Percentiles rank a stretch among this genome's conserved stretches.
Evolutionary conservation across 2,329 filamentous ascomycete species (phyloP).

Genomic region (Chaetomium globosum): DNA sequence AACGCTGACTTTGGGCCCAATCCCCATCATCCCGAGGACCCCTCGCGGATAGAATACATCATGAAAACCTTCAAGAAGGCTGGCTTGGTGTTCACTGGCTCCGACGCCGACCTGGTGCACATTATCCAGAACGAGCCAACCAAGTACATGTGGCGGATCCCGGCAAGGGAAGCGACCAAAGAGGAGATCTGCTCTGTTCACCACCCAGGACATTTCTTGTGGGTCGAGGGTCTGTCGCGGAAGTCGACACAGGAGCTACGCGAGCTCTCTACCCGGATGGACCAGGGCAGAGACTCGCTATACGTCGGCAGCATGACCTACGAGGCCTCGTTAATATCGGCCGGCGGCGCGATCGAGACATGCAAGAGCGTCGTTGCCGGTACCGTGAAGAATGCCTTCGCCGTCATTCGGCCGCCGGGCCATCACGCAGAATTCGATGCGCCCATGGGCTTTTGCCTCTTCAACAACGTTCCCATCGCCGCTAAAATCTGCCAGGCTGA

Average conservation of each 20-base stretch:
- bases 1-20: constrained; percentile 74
- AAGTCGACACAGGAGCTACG: constrained; percentile 68
- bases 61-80: constrained; percentile 84
- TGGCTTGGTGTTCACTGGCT: constrained; percentile 70
- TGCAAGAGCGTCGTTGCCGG: constrained; percentile 86
- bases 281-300: constrained; percentile 71
- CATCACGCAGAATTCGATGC: constrained; percentile 88
- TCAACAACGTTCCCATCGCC: constrained; percentile 95
- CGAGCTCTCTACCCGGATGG: constrained; percentile 62
- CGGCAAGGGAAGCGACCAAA: constrained; percentile 73
- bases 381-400: constrained; percentile 89
- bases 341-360: constrained; percentile 92
- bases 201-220: constrained; percentile 72
- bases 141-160: constrained; percentile 73
- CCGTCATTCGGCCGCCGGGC: constrained; percentile 90
- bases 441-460: constrained; percentile 93
- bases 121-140: constrained; percentile 59
- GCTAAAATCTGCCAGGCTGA: constrained; percentile 83
- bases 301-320: constrained; percentile 84
- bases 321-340: constrained; percentile 78
- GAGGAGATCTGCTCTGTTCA: constrained; percentile 83
- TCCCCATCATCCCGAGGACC: constrained; percentile 92
- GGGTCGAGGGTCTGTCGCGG: constrained; percentile 64
- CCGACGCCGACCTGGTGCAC: constrained; percentile 55
- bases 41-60: constrained; percentile 87